Evolutionary conservation across 2,329 filamentous ascomycete genomes (phyloP).

Genomic region (Colletotrichum eleusines): DNA sequence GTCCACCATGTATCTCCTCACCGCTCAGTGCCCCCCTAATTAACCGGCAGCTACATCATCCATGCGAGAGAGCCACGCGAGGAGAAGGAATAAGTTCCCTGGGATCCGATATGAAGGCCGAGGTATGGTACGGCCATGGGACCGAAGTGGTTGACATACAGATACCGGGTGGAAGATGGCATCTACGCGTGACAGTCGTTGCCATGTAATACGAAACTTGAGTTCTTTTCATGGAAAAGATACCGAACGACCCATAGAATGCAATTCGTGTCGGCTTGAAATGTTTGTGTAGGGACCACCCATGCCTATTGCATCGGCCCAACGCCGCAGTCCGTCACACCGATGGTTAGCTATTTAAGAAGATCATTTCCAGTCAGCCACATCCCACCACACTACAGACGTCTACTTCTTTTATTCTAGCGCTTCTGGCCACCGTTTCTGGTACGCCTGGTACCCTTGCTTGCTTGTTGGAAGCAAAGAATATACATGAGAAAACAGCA

Average conservation of each 20-base stretch:
- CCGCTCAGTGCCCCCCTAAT: background rate
- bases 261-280: background rate
- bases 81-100: background rate
- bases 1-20: background rate
- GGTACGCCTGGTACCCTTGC: background rate
- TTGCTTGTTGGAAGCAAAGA: conserved; percentile 10
- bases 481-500: background rate
- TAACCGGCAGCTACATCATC: background rate
- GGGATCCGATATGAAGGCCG: background rate
- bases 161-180: too few species aligned
- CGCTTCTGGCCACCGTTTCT: background rate
- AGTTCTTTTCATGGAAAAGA: background rate
- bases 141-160: too few species aligned
- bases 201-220: background rate
- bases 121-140: too few species aligned
- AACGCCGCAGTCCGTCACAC: background rate
- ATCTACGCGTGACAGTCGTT: background rate
- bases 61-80: background rate
- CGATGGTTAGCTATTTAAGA: background rate
- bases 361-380: background rate
- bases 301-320: background rate
- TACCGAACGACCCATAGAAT: background rate
- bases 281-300: background rate
- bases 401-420: background rate
- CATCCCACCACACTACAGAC: background rate